Base-by-base conservation (phyloP, 208 protist genomes). In the Leishmania braziliensis region DNA sequence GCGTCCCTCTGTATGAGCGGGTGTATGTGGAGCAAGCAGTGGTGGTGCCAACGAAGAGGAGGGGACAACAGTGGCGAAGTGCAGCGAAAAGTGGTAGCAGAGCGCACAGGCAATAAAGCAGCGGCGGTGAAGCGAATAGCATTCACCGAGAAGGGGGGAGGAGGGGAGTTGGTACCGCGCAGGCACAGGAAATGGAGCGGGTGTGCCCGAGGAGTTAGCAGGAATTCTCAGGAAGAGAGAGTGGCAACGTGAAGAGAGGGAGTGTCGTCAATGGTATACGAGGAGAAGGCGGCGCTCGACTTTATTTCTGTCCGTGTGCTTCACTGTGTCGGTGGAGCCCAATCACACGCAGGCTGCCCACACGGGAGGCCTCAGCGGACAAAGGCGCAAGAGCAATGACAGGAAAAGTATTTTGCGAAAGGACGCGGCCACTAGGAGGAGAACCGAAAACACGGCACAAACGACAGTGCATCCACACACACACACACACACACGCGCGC, bases 211-310 rank as follows among this genome's bases (percentile, higher is more conserved):
- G 26, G 33, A 23, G 43, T 68, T 3, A 43, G 26, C 29, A 33
- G 0, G 29, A 6, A 68, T 9, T 20, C 10, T 39, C 58, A 63
- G 26, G 58, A 26, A 81, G 51, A 29, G 58, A 82, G 75, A 71
- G 43, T 76, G n/a, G 8, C 26, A 79, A 65, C 71, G 43, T 79
- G n/a, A 74, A 50, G 65, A n/a, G 69, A 33, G 66, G n/a, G 43
- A 48, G 68, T 5, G 29, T 12, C n/a, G 18, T 12, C 8, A 46
- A 16, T 12, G 68, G 29, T 3, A 43, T 39, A 29, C 29, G 58
- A 63, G 58, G n/a, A 68, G 29, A 68, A 12, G 62, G 58, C 0
- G 58, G 58, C 58, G 23, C 26, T 9, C 18, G 58, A 0, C 58
- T n/a, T 10, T 68, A 3, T 16, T 68, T 29, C 29, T 16, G 26